phyloP scores from a whole-genome alignment of 305 asterid genomes.

The Fraxinus floribunda region DNA sequence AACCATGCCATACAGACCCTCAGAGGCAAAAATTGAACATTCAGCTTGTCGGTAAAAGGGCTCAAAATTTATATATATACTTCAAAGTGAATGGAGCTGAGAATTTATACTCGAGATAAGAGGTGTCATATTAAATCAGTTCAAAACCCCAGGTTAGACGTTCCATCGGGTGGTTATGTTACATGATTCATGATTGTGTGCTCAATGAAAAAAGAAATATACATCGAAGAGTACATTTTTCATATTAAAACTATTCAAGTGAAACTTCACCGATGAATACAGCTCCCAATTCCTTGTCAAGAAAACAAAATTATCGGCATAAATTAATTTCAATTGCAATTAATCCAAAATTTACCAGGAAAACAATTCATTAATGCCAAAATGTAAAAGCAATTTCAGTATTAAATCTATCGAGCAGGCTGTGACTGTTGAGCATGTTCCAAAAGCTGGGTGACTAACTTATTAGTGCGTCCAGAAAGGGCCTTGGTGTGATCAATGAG shows the following conservation, averaged over 20 bases:
- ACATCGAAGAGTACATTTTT: not conserved
- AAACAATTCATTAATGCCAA: not conserved
- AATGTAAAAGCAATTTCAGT: conserved; percentile 9
- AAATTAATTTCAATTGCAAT: not conserved
- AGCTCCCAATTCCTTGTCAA: not conserved
- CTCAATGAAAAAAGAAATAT: not conserved
- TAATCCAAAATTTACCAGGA: not conserved
- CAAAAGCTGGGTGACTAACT: conserved; percentile 72
- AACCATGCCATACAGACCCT: not conserved
- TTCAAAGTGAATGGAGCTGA: not conserved
- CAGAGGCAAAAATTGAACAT: not conserved
- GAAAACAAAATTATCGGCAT: not conserved
- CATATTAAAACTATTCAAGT: not conserved
- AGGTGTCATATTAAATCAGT: not conserved
- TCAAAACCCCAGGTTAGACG: not conserved
- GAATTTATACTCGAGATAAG: not conserved
- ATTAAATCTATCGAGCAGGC: conserved; percentile 48
- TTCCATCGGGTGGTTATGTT: not conserved
- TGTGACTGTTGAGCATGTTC: conserved; percentile 82
- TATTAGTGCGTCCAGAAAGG: conserved; percentile 82
- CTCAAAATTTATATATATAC: not conserved
- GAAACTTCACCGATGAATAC: not conserved
- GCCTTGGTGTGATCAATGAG: conserved; percentile 76
- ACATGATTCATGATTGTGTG: not conserved
- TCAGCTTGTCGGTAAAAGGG: not conserved